These are phyloP conservation scores for Yamagishiella unicocca DNA, from an alignment of 139 green algal species.

Conservation along the genomic window DNA sequence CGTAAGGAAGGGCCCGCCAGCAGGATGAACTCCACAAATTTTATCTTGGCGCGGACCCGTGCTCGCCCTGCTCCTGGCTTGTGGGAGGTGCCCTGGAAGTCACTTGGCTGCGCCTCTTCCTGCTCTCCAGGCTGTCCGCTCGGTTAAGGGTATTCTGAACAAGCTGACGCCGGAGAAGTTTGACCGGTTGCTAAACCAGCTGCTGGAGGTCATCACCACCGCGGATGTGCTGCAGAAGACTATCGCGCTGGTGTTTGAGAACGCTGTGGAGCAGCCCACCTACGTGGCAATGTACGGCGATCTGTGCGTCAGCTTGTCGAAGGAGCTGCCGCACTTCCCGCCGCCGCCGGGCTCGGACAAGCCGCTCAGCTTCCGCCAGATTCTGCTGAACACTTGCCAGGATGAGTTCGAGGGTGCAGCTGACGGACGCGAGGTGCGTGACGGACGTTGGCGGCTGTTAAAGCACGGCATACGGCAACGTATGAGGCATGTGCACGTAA, in stretches of 20 bases:
- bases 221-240: constrained; percentile 75
- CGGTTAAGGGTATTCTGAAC: constrained; percentile 98
- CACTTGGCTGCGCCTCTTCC: too few relatives aligned
- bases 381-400: constrained; percentile 99
- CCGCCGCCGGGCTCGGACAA: constrained; percentile 75
- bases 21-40: too few relatives aligned
- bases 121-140: constrained; percentile 80
- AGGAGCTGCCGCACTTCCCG: constrained; percentile 80
- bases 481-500: too few relatives aligned
- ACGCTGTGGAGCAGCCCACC: constrained; percentile 96
- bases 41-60: too few relatives aligned
- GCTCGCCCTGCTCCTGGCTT: too few relatives aligned
- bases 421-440: constrained; percentile 69
- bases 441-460: too few relatives aligned
- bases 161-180: constrained; percentile 99
- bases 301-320: constrained; percentile 68
- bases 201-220: constrained; percentile 85
- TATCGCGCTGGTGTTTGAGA: constrained; percentile 97
- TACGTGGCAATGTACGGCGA: constrained; percentile 92
- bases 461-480: too few relatives aligned
- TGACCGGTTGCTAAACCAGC: constrained; percentile 89
- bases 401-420: constrained; percentile 95
- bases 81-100: too few relatives aligned
- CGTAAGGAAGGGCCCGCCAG: too few relatives aligned
- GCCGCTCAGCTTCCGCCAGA: constrained; percentile 88